These are phyloP conservation scores for Eucommia ulmoides DNA, from an alignment of 257 asterid genomes.

Conservation along the genomic window DNA sequence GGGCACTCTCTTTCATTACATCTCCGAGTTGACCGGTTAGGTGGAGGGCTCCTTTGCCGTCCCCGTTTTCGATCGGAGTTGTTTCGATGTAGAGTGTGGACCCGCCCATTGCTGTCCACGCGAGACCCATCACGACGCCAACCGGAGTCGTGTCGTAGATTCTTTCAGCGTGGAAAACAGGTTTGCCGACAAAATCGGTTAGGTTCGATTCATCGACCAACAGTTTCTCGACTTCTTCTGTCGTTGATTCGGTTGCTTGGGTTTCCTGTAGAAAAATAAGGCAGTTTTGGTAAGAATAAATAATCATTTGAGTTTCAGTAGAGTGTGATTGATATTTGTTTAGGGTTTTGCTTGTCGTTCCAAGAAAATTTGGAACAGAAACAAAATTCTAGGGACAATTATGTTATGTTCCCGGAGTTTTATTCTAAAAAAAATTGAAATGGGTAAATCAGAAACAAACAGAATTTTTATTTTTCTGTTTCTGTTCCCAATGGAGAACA, in stretches of 20 bases:
- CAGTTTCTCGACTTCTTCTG: conserved; percentile 38
- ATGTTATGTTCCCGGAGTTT: too few species aligned
- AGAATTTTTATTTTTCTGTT: too few species aligned
- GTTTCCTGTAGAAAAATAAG: conserved; percentile 29
- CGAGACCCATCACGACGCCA: conserved; percentile 98
- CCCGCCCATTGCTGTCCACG: conserved; percentile 99
- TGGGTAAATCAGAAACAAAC: too few species aligned
- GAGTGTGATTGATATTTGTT: too few species aligned
- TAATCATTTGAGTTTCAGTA: too few species aligned
- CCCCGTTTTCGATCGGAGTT: conserved; percentile 62
- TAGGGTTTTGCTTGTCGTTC: not conserved
- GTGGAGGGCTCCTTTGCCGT: conserved; percentile 74
- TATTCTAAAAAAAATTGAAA: too few species aligned
- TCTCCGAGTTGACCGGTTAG: conserved; percentile 95
- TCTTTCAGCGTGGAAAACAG: conserved; percentile 97
- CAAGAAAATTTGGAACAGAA: not conserved
- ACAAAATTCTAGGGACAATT: not conserved
- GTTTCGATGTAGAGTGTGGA: conserved; percentile 91
- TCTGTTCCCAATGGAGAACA: too few species aligned
- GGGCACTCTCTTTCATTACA: conserved; percentile 97
- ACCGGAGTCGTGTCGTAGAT: conserved; percentile 76
- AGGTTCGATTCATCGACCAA: conserved; percentile 62
- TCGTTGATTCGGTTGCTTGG: conserved; percentile 19
- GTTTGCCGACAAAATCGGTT: conserved; percentile 83
- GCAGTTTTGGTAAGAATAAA: too few species aligned